Evolutionary conservation across 139 green algal species (phyloP), one percentile per base, ranked within the genome.

Genomic region (Chlorella vulgaris): DNA sequence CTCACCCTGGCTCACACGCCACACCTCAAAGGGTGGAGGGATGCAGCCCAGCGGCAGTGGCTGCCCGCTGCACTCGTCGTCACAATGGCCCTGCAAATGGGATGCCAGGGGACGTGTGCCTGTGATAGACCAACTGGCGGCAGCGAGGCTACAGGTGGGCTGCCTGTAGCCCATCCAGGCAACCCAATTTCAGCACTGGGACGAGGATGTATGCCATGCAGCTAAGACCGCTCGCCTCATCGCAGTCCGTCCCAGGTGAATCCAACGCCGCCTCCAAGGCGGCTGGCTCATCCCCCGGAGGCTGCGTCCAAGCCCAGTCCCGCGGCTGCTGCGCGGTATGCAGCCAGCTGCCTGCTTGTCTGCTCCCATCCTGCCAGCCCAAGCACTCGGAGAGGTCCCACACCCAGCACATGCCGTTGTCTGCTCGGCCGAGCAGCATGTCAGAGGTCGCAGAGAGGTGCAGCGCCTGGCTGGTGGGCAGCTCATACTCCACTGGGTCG

Each of bases 301-400:
- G 26, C 5, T 28, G 7, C 29, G 50, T 51, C 31, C 36, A 26
- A 31, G 33, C 13, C n/a, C 1, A 15, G 0, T 47, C 47, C 51
- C 47, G 39, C 8, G 33, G 22, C 38, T 39, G n/a, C 40, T 33
- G 19, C 40, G 21, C 10, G 2, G 15, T 33, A 4, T 6, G 29
- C 29, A 82, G 31, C 76, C 76, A 82, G 76, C 7, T 68, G 43
- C 76, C 76, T 24, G 28, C 2, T 47, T 69, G 65, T n/a, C 26
- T 74, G 68, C n/a, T n/a, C n/a, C 82, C 68, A 18, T 89, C 86
- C 7, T 76, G 63, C 86, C 86, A 90, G 50, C 86, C 86, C 42
- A 90, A 58, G 0, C 43, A 22, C 22, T 75, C 80, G 1, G 80
- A 80, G 36, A 90, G 80, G 80, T 90, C 86, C 69, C 84, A 90